Conservation (phyloP, 331 rosid genomes). For the Malus hybrid region DNA sequence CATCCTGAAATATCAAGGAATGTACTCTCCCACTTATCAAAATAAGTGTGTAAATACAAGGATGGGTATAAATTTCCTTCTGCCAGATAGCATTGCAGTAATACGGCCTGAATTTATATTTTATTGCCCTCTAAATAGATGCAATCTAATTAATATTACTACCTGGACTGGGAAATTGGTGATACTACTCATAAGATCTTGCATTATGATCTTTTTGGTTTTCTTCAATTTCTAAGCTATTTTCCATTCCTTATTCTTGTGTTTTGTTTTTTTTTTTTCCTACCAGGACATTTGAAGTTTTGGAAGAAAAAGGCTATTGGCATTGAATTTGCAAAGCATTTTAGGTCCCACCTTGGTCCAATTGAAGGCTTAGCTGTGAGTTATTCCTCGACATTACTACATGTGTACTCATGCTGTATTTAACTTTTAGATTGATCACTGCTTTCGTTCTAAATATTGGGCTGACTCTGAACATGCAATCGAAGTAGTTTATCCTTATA, state of each 20-base stretch:
- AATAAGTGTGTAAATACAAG: background rate
- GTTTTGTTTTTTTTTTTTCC: background rate
- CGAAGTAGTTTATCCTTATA: background rate
- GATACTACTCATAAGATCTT: background rate
- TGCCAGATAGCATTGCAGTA: background rate
- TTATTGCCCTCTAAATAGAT: background rate
- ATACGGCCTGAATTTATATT: background rate
- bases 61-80: background rate
- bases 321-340: constrained; percentile 95
- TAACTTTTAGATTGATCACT: constrained; percentile 3
- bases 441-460: constrained; percentile 10
- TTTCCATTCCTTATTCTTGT: background rate
- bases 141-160: background rate
- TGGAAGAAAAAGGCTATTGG: constrained; percentile 92
- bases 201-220: background rate
- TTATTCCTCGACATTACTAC: constrained; percentile 16
- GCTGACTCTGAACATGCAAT: background rate
- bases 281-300: constrained; percentile 84
- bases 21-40: background rate
- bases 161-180: background rate
- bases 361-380: constrained; percentile 94
- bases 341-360: constrained; percentile 94
- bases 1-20: background rate
- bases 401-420: background rate
- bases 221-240: background rate